These are phyloP conservation scores for Russula virescens DNA, from an alignment of 768 basidiomycete species.

Conservation along the genomic window DNA sequence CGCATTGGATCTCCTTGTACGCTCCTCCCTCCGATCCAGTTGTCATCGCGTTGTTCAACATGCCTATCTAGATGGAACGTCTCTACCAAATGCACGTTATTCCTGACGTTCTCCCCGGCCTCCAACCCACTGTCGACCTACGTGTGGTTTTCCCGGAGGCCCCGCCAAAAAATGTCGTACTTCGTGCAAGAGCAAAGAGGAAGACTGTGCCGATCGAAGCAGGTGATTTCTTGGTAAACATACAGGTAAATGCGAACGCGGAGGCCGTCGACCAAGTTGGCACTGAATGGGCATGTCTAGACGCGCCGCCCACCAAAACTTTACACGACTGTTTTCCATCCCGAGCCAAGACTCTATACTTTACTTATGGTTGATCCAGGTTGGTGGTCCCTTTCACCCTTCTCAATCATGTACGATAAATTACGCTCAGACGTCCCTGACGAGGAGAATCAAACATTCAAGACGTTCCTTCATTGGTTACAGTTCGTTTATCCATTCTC, in stretches of 20 bases:
- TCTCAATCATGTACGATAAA: background rate
- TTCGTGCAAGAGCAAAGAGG: slow-evolving; percentile 27
- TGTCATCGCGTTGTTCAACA: background rate
- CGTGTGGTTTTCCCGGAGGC: slow-evolving; percentile 51
- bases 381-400: slow-evolving; percentile 31
- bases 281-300: slow-evolving; percentile 32
- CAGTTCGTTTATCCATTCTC: slow-evolving; percentile 41
- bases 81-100: slow-evolving; percentile 86
- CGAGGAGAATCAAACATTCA: slow-evolving; percentile 54
- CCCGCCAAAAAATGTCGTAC: slow-evolving; percentile 29
- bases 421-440: slow-evolving; percentile 70
- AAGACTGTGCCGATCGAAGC: slow-evolving; percentile 52
- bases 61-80: slow-evolving; percentile 72
- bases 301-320: slow-evolving; percentile 61
- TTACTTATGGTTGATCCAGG: slow-evolving; percentile 86
- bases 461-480: slow-evolving; percentile 79
- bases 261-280: background rate
- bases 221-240: slow-evolving; percentile 59
- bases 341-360: slow-evolving; percentile 77
- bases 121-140: slow-evolving; percentile 72
- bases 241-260: slow-evolving; percentile 47
- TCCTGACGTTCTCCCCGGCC: slow-evolving; percentile 72
- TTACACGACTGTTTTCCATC: slow-evolving; percentile 74
- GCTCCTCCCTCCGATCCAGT: slow-evolving; percentile 24
- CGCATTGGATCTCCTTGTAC: slow-evolving; percentile 73